A percentile compares a stretch with the other conserved stretches of the same genome.
These are phyloP conservation scores for Metahyphopichia silvanorum DNA, from an alignment of 805 yeast genomes.

Conservation along the genomic window DNA sequence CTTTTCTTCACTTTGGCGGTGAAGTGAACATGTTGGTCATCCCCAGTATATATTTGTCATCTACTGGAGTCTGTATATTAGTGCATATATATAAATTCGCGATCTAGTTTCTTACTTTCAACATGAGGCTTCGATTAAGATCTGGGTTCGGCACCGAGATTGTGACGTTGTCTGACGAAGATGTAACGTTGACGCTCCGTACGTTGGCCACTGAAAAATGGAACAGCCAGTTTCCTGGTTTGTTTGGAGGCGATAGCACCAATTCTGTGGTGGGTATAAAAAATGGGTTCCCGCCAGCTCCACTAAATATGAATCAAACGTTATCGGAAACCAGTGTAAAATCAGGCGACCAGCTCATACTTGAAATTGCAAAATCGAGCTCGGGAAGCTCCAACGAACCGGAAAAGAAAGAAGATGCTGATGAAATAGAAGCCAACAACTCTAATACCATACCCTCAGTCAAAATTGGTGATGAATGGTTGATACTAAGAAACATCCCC, in stretches of 20 bases:
- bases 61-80: too few species aligned
- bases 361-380: conserved; percentile 22
- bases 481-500: conserved; percentile 57
- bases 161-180: too few species aligned
- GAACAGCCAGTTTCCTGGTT: too few species aligned
- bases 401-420: neutral
- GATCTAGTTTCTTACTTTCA: too few species aligned
- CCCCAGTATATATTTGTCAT: too few species aligned
- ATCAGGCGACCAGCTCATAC: conserved; percentile 57
- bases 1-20: too few species aligned
- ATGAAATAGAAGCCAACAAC: conserved; percentile 2
- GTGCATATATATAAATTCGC: too few species aligned
- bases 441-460: conserved; percentile 20
- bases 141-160: too few species aligned
- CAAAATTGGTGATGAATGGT: conserved; percentile 19
- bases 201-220: too few species aligned
- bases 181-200: too few species aligned
- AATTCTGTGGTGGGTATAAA: conserved; percentile 25
- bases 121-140: too few species aligned
- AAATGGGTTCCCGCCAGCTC: conserved; percentile 62
- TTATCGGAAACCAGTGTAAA: conserved; percentile 45
- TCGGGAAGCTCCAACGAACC: neutral
- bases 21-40: too few species aligned
- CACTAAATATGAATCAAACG: conserved; percentile 25
- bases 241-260: neutral